Evolutionary conservation across 2,329 filamentous ascomycete species (phyloP).

Genomic region (Chrysoporthe cubensis): DNA sequence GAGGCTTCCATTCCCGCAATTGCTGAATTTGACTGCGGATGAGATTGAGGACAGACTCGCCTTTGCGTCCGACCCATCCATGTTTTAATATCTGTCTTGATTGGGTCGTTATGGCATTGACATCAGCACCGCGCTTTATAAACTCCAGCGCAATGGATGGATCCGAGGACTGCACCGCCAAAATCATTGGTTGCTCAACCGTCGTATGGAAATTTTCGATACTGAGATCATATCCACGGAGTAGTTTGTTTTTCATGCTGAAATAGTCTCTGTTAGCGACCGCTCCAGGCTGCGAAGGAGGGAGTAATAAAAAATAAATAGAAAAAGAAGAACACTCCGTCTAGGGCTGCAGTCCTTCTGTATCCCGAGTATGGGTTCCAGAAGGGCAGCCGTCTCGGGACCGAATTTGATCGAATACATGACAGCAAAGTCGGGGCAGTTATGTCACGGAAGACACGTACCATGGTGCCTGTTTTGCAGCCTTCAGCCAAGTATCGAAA

Average conservation of each 20-base stretch:
- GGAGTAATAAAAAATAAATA: too few relatives aligned
- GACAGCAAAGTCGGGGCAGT: too few relatives aligned
- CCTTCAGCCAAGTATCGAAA: conserved; percentile 67
- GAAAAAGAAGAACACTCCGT: neutral
- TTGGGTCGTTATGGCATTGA: conserved; percentile 58
- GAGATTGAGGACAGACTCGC: conserved; percentile 62
- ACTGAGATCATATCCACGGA: conserved; percentile 49
- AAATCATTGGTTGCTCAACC: conserved; percentile 68
- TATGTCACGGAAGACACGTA: too few relatives aligned
- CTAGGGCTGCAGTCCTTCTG: neutral
- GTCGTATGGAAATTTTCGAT: conserved; percentile 49
- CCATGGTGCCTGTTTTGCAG: conserved; percentile 45
- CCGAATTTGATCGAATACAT: conserved; percentile 29
- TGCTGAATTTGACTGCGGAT: conserved; percentile 56
- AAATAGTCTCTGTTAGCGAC: neutral
- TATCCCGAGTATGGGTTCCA: neutral
- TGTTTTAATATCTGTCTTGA: conserved; percentile 38
- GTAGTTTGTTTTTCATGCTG: conserved; percentile 43
- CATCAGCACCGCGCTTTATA: conserved; percentile 66
- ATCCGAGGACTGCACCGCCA: conserved; percentile 57
- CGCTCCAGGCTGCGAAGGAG: neutral
- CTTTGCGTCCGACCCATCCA: conserved; percentile 39
- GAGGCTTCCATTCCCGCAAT: conserved; percentile 50
- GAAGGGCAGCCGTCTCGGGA: neutral
- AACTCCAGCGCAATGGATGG: conserved; percentile 59